These are phyloP conservation scores for Backusella tuberculispora DNA, from an alignment of 192 early-diverging fungal genomes.

Conservation along the genomic window DNA sequence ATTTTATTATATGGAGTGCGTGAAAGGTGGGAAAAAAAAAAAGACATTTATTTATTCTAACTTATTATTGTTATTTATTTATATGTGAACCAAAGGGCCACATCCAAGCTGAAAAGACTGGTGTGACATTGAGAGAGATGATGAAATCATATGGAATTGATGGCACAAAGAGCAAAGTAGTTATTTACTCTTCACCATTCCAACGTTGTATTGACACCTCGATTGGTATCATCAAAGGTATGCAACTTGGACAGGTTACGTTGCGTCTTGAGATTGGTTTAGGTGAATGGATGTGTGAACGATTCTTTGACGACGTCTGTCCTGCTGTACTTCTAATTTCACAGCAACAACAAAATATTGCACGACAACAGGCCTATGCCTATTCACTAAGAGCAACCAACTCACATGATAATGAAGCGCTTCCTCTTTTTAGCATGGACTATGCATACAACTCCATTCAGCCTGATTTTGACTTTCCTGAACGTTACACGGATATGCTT, in stretches of 20 bases:
- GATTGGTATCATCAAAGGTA: constrained; percentile 34
- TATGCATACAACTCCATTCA: constrained; percentile 22
- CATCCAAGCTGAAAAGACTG: constrained; percentile 39
- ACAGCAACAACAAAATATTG: constrained; percentile 35
- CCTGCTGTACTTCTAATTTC: constrained; percentile 29
- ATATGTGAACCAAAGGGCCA: constrained; percentile 19
- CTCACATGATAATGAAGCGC: background rate
- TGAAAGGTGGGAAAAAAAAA: background rate
- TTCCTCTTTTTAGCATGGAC: constrained; percentile 30
- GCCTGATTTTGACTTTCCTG: constrained; percentile 38
- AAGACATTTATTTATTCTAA: background rate
- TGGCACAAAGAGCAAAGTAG: constrained; percentile 23
- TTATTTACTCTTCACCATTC: constrained; percentile 42
- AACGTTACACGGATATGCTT: constrained; percentile 35
- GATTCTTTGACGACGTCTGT: constrained; percentile 39
- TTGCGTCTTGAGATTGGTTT: constrained; percentile 39
- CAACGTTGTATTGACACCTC: constrained; percentile 46
- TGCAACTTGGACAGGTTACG: constrained; percentile 21
- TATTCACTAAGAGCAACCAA: constrained; percentile 15
- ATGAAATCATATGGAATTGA: constrained; percentile 22
- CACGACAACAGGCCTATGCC: constrained; percentile 26
- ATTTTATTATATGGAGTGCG: background rate
- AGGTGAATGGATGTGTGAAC: constrained; percentile 47
- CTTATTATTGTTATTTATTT: background rate
- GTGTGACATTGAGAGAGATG: constrained; percentile 23